Base-by-base conservation (phyloP, 371 early-diverging fungal species). In the Chytridium lagenaria region DNA sequence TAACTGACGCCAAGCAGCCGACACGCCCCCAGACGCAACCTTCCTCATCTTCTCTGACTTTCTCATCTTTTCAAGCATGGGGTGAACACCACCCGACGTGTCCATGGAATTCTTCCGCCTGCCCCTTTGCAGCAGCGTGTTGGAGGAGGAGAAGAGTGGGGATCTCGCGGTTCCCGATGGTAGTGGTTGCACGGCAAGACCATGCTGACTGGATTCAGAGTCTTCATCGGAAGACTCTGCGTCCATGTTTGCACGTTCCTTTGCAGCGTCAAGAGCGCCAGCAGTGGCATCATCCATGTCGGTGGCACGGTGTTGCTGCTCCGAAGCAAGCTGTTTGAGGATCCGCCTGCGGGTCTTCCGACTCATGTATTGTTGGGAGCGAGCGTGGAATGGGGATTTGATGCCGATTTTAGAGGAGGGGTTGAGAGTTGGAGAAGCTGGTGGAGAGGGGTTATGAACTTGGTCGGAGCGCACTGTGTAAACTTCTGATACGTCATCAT, bases 51-150 rank as follows among this genome's bases (percentile, higher is more conserved):
- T 16, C 26, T 55, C 55, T 16, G 19, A 16, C 23, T 28, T 16
- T 28, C 26, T 55, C 55, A 55, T 55, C 61, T 34, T 61, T 12
- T 61, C 61, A 15, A 61, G 30, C 5, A 61, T 23, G 19, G 61
- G 61, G 36, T 61, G 61, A 31, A 61, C 3, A 34, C 23, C 26
- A n/a, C n/a, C n/a, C n/a, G n/a, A n/a, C n/a, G 44, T 12, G 44
- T 44, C 19, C 44, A 7, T 19, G 7, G 44, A 7, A 44, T 7
- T 16, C 5, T 28, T 28, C 23, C 19, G 61, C 30, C 23, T 34
- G 30, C 36, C 34, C 61, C 37, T 61, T 61, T 37, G 61, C 61
- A 30, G 61, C 61, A 15, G 61, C 61, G 23, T 61, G 61, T 34
- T 61, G 61, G 10, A 61, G 36, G 12, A 61, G 61, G 10, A 61